These are phyloP conservation scores for Spirogloea muscicola DNA, from an alignment of 139 green algal genomes.

Conservation along the genomic window DNA sequence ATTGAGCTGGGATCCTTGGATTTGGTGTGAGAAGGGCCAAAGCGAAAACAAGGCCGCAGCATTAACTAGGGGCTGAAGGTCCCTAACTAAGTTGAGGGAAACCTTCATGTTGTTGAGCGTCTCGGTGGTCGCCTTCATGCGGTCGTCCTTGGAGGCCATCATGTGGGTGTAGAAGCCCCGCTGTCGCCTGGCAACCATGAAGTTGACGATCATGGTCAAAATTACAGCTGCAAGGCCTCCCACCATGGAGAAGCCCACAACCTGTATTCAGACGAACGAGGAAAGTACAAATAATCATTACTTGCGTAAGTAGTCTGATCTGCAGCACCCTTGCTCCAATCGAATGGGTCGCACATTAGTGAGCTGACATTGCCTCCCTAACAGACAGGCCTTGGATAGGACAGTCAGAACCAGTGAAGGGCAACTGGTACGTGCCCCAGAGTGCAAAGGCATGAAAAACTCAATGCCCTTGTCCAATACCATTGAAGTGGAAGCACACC, in stretches of 20 bases:
- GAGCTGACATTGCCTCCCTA: background rate
- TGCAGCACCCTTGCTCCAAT: background rate
- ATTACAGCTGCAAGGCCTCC: slow-evolving; percentile 31
- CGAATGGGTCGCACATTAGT: background rate
- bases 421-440: background rate
- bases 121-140: slow-evolving; percentile 26
- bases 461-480: too few relatives aligned
- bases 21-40: too few relatives aligned
- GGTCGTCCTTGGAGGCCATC: slow-evolving; percentile 13
- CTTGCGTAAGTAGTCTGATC: background rate
- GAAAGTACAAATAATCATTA: background rate
- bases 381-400: too few relatives aligned
- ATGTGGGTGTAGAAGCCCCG: background rate
- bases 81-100: too few relatives aligned
- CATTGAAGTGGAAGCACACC: slow-evolving; percentile 8
- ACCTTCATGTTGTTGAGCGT: slow-evolving; percentile 14
- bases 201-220: slow-evolving; percentile 15
- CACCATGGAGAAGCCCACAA: slow-evolving; percentile 38
- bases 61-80: too few relatives aligned
- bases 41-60: too few relatives aligned
- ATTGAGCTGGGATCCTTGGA: too few relatives aligned
- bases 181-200: slow-evolving; percentile 11
- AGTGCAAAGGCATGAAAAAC: background rate
- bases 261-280: slow-evolving; percentile 1
- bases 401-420: too few relatives aligned